Conservation (phyloP, 805 yeast genomes). For the Ogataea neopini region DNA sequence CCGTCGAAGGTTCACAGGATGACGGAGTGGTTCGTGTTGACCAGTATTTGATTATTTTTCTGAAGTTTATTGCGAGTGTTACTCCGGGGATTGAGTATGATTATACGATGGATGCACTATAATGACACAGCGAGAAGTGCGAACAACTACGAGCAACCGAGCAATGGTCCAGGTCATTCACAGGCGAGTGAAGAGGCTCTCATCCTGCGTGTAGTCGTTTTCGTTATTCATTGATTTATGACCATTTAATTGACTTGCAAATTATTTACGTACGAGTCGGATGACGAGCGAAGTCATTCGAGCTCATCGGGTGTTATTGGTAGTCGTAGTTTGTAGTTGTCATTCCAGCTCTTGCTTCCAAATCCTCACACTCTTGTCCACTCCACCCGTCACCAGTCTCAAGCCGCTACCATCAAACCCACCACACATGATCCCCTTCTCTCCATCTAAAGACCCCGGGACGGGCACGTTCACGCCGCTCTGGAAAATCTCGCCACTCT, state of each 20-base stretch:
- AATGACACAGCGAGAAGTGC: conserved; percentile 3
- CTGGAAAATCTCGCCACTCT: conserved; percentile 65
- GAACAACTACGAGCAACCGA: neutral
- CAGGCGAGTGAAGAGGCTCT: neutral
- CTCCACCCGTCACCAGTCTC: conserved; percentile 81
- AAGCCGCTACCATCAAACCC: conserved; percentile 78
- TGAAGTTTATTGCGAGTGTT: conserved; percentile 94
- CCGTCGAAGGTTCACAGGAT: conserved; percentile 38
- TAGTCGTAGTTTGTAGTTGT: too few relatives aligned
- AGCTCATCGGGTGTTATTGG: too few relatives aligned
- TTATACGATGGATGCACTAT: conserved; percentile 95
- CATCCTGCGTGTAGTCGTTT: too few relatives aligned
- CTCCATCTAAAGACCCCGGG: conserved; percentile 72
- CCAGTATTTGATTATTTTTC: conserved; percentile 84
- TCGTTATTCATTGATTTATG: too few relatives aligned
- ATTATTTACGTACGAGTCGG: too few relatives aligned
- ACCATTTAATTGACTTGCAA: too few relatives aligned
- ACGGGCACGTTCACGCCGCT: conserved; percentile 50
- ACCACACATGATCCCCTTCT: conserved; percentile 66
- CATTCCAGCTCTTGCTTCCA: conserved; percentile 55
- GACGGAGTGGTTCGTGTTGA: conserved; percentile 69
- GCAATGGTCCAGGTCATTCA: too few relatives aligned
- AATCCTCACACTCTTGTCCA: conserved; percentile 82
- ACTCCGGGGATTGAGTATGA: conserved; percentile 98
- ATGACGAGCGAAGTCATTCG: too few relatives aligned